phyloP scores from a whole-genome alignment of 345 rosid genomes.

The Ceriops tagal region DNA sequence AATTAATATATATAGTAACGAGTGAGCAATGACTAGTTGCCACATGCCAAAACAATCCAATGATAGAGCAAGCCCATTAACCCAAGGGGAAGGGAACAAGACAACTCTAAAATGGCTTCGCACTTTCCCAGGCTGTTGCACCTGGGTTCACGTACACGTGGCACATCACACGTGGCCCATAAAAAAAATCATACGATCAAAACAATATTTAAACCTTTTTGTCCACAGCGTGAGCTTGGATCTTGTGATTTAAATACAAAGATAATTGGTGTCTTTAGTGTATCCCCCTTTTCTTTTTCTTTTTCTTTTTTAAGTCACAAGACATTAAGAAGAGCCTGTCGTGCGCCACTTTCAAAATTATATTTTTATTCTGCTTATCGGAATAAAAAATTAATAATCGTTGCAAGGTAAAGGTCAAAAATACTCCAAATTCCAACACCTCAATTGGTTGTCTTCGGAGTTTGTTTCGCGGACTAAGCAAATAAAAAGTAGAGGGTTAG shows the following conservation, averaged over 20 bases:
- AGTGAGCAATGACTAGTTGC: too few species aligned
- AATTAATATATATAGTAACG: too few species aligned
- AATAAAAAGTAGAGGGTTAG: not conserved
- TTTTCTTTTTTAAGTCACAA: not conserved
- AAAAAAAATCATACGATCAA: not conserved
- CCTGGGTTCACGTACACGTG: constrained; percentile 30
- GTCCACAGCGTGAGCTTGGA: constrained; percentile 27
- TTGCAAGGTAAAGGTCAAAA: constrained; percentile 32
- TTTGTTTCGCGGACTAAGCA: not conserved
- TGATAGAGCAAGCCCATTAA: too few species aligned
- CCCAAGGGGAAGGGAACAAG: not conserved
- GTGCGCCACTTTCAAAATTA: constrained; percentile 25
- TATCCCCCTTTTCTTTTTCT: not conserved
- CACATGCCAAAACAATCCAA: too few species aligned
- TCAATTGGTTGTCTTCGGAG: not conserved
- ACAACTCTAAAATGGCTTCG: not conserved
- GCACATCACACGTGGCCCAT: constrained; percentile 22
- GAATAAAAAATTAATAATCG: constrained; percentile 15
- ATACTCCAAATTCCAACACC: constrained; percentile 21
- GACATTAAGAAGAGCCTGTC: constrained; percentile 18
- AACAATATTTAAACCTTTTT: not conserved
- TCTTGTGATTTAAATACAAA: constrained; percentile 30
- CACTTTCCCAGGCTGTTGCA: constrained; percentile 10
- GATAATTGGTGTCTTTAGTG: not conserved
- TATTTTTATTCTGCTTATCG: not conserved